Percentiles rank a stretch among this genome's conserved stretches.
Evolutionary conservation across 345 rosid genomes (phyloP).

Genomic region (Linum tenue): DNA sequence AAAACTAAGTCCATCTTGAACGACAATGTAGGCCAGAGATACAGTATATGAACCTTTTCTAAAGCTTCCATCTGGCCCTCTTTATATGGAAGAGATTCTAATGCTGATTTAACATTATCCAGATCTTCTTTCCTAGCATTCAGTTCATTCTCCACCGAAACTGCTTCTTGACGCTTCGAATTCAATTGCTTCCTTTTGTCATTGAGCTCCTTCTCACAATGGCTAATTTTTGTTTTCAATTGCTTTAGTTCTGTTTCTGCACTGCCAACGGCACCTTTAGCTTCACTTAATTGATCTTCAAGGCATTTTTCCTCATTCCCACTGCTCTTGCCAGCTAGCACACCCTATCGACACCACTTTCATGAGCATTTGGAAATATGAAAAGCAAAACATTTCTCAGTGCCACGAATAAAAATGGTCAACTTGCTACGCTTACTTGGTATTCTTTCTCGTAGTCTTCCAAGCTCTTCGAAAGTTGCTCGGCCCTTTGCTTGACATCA

Average conservation of each 20-base stretch:
- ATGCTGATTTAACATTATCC: conserved; percentile 38
- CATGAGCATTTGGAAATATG: neutral
- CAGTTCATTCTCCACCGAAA: conserved; percentile 65
- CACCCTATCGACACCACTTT: conserved; percentile 44
- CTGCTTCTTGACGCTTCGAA: conserved; percentile 78
- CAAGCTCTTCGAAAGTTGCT: conserved; percentile 63
- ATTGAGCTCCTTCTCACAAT: conserved; percentile 71
- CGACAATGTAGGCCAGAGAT: conserved; percentile 1
- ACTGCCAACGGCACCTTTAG: conserved; percentile 80
- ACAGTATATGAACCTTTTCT: conserved; percentile 54
- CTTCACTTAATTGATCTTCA: conserved; percentile 91
- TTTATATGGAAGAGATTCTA: conserved; percentile 57
- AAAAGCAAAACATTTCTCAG: neutral
- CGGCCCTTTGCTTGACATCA: conserved; percentile 53
- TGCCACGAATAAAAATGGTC: conserved; percentile 4
- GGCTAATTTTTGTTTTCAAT: conserved; percentile 72
- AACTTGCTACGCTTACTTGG: conserved; percentile 42
- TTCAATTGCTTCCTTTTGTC: conserved; percentile 59
- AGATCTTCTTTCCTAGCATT: conserved; percentile 56
- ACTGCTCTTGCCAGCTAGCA: conserved; percentile 88
- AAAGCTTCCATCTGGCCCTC: conserved; percentile 86
- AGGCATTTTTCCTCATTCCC: conserved; percentile 95
- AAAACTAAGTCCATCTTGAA: conserved; percentile 6
- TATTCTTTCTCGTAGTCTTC: conserved; percentile 74
- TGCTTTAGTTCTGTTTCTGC: conserved; percentile 83